Percentiles rank a stretch among this genome's conserved stretches.
Conservation (phyloP, 305 asterid species). For the Plantago coronopus region DNA sequence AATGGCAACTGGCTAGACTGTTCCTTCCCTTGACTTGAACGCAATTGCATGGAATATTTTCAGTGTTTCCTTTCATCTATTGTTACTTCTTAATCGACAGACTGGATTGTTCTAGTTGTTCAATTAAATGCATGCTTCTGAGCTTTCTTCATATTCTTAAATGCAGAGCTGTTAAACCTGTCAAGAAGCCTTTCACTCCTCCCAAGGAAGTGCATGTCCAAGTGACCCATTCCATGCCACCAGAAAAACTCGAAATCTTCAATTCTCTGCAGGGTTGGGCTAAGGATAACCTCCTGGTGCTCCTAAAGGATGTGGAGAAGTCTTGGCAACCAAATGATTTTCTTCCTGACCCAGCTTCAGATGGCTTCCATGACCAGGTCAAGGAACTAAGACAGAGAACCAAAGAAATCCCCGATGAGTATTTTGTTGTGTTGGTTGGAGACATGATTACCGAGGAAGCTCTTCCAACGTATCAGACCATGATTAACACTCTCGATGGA, state of each 20-base stretch:
- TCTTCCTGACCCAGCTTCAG: constrained; percentile 67
- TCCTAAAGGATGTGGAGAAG: constrained; percentile 63
- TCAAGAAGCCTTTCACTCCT: constrained; percentile 51
- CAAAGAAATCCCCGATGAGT: constrained; percentile 70
- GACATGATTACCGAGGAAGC: constrained; percentile 85
- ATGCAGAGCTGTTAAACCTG: constrained; percentile 41
- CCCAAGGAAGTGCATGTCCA: constrained; percentile 64
- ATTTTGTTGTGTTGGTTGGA: constrained; percentile 63
- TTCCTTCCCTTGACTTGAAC: too few relatives aligned
- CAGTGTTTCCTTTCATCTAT: too few relatives aligned
- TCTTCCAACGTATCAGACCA: constrained; percentile 75
- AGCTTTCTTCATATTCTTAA: constrained; percentile 7
- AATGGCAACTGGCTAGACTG: too few relatives aligned
- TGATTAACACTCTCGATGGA: constrained; percentile 69
- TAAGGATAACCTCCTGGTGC: constrained; percentile 43
- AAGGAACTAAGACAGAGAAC: constrained; percentile 57
- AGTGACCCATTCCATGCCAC: constrained; percentile 69
- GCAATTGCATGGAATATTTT: too few relatives aligned
- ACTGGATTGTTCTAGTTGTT: background rate
- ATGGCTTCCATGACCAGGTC: constrained; percentile 66
- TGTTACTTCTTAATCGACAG: background rate
- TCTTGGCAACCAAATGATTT: constrained; percentile 70
- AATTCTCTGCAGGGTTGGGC: constrained; percentile 60
- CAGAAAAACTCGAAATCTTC: constrained; percentile 63
- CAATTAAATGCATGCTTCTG: constrained; percentile 9